Evolutionary conservation across 805 yeast genomes (phyloP).

Genomic region (Suhomyces prunicola): DNA sequence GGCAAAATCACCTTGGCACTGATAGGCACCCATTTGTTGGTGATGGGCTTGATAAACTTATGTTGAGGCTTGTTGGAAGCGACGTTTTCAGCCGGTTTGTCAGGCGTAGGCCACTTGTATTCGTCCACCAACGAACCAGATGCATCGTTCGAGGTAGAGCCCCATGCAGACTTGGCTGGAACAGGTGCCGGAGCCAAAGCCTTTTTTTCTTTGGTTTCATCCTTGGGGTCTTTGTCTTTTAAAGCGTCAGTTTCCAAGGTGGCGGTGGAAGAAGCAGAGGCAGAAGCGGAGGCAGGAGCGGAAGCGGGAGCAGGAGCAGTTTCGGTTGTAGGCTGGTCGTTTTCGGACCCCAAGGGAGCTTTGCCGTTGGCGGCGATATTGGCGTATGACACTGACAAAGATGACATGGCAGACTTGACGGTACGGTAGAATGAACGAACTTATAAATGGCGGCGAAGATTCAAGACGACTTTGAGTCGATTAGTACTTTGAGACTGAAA

Average conservation of each 20-base stretch:
- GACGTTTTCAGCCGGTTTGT: constrained; percentile 18
- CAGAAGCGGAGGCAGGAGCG: too few relatives aligned
- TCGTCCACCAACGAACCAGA: constrained; percentile 31
- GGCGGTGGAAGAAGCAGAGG: not conserved
- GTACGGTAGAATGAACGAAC: too few relatives aligned
- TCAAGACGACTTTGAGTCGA: too few relatives aligned
- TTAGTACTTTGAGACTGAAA: too few relatives aligned
- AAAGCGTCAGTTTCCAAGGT: constrained; percentile 1
- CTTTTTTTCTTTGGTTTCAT: constrained; percentile 21
- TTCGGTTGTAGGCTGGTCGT: too few relatives aligned
- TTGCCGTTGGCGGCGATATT: constrained; percentile 40
- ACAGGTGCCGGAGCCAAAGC: constrained; percentile 46
- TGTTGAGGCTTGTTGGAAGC: constrained; percentile 16
- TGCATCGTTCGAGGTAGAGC: constrained; percentile 14
- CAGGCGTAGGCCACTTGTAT: constrained; percentile 44
- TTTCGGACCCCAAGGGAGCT: not conserved
- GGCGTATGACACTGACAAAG: constrained; percentile 23
- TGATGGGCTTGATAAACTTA: constrained; percentile 40
- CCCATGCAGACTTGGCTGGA: constrained; percentile 44
- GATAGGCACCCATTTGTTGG: constrained; percentile 46
- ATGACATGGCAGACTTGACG: not conserved
- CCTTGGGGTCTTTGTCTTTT: constrained; percentile 2
- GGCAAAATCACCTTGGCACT: constrained; percentile 42
- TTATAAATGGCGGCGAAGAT: too few relatives aligned
- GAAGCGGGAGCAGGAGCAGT: too few relatives aligned